Percentiles rank a stretch among this genome's conserved stretches.
Evolutionary conservation across 2,329 filamentous ascomycete species (phyloP).

Genomic region (Didymosphaeria variabile): DNA sequence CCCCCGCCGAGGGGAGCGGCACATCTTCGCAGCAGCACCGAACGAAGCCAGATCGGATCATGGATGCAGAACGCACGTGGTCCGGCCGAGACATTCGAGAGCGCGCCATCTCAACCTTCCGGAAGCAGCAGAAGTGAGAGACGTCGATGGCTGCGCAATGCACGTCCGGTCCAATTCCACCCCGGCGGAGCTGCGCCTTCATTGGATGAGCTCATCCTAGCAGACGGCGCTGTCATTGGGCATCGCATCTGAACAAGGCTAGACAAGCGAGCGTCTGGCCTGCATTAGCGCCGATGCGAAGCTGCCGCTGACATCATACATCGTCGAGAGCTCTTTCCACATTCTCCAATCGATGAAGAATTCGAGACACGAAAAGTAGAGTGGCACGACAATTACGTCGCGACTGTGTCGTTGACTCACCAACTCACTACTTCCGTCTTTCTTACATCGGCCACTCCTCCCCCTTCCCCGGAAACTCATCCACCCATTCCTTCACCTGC

Average conservation of each 20-base stretch:
- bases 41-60: not conserved
- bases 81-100: not conserved
- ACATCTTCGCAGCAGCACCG: not conserved
- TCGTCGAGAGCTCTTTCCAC: not conserved
- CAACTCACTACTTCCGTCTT: too few relatives aligned
- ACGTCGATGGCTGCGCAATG: not conserved
- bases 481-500: too few relatives aligned
- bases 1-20: not conserved
- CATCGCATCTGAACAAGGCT: not conserved
- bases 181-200: not conserved
- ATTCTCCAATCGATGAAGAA: not conserved
- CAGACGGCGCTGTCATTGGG: not conserved
- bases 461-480: too few relatives aligned
- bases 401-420: too few relatives aligned
- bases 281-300: slow-evolving; percentile 3
- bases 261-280: not conserved
- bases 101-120: not conserved
- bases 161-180: not conserved
- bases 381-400: too few relatives aligned
- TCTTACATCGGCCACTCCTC: too few relatives aligned
- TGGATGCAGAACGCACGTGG: not conserved
- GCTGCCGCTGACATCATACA: not conserved
- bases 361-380: not conserved
- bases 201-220: slow-evolving; percentile 1
- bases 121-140: not conserved